phyloP scores from a whole-genome alignment of 139 green algal genomes.

The Eudorina sp. region DNA sequence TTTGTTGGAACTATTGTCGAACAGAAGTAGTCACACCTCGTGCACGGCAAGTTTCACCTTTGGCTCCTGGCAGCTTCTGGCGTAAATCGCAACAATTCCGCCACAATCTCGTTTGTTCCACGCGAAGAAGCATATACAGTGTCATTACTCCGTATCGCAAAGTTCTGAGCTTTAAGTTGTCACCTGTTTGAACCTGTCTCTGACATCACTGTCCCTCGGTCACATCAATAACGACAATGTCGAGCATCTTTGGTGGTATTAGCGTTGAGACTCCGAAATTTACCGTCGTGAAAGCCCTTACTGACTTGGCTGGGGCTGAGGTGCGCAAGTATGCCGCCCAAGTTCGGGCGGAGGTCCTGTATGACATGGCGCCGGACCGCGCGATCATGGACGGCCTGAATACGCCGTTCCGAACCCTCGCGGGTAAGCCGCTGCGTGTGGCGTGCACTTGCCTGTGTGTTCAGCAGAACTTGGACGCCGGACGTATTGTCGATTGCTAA shows the following conservation, averaged over 20 bases:
- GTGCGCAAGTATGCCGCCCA: constrained; percentile 37
- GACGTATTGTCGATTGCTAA: too few relatives aligned
- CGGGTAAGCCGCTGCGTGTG: constrained; percentile 4
- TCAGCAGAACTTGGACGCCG: too few relatives aligned
- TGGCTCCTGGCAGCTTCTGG: too few relatives aligned
- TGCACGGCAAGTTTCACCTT: not conserved
- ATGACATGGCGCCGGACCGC: not conserved
- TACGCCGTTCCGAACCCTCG: constrained; percentile 9
- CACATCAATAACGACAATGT: not conserved
- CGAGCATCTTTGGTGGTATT: constrained; percentile 21
- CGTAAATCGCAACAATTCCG: too few relatives aligned
- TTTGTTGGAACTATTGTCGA: too few relatives aligned
- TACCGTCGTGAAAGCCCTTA: constrained; percentile 4
- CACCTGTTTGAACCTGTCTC: too few relatives aligned
- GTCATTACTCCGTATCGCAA: too few relatives aligned
- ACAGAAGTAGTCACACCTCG: not conserved
- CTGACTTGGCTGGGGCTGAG: not conserved
- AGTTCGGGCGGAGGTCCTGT: constrained; percentile 14
- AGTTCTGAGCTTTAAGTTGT: too few relatives aligned
- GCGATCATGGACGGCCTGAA: constrained; percentile 7
- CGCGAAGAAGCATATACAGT: too few relatives aligned
- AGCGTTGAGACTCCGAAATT: constrained; percentile 31
- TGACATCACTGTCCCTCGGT: too few relatives aligned
- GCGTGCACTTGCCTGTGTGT: too few relatives aligned
- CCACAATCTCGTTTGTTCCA: too few relatives aligned